phyloP scores from a whole-genome alignment of 108 stramenopile species.

The Seminavis robusta region DNA sequence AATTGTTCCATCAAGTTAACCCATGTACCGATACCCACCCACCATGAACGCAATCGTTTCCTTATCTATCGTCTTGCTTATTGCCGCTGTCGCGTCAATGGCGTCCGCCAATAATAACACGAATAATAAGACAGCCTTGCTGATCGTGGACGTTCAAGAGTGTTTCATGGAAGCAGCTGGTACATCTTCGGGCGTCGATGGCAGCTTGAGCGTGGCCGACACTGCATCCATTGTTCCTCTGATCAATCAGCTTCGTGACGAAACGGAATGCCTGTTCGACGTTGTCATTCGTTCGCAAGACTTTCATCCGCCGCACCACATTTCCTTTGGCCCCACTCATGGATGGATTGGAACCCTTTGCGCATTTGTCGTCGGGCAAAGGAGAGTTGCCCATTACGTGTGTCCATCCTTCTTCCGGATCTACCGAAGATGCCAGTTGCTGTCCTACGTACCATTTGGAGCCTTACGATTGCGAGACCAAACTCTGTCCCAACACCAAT shows the following conservation, averaged over 20 bases:
- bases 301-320: not conserved
- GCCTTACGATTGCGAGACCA: constrained; percentile 1
- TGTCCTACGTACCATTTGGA: no score
- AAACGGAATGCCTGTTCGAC: constrained; percentile 4
- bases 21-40: no score
- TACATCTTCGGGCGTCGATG: not conserved
- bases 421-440: not conserved
- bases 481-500: not conserved
- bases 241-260: not conserved
- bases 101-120: no score
- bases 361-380: constrained; percentile 4
- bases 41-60: no score
- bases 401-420: no score
- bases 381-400: constrained; percentile 2
- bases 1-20: constrained; percentile 10
- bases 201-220: not conserved
- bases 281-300: constrained; percentile 3
- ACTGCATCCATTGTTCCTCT: not conserved
- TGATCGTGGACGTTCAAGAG: constrained; percentile 11
- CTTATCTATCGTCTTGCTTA: no score
- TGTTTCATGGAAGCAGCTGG: constrained; percentile 7
- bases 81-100: no score
- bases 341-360: constrained; percentile 6
- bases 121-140: constrained; percentile 2
- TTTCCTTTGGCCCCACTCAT: constrained; percentile 6